Evolutionary conservation across 192 early-diverging fungal genomes (phyloP), one percentile per base, ranked within the genome.

Genomic region (Rhizophlyctis rosea): DNA sequence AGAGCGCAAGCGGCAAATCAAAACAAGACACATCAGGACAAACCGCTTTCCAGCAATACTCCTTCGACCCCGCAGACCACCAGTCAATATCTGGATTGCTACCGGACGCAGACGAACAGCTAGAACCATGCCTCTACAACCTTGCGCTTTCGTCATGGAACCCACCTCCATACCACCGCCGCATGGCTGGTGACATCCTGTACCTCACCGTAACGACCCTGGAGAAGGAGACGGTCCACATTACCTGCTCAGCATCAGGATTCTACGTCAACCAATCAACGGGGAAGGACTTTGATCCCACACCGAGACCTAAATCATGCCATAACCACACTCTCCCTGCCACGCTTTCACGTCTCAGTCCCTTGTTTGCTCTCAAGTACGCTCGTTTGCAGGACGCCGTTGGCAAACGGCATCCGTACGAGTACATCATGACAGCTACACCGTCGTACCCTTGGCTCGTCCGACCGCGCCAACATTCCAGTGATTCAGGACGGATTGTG

Each of bases 91-190:
- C 80, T 47, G 63, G 81, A 52, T 76, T 90, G 62, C 61, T 86
- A 50, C 80, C 84, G 29, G 60, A 71, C 32, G 76, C 71, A 29
- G 72, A 82, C 24, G 34, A 24, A 13, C 9, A 71, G 21, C 44
- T 7, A 2, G 24, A 51, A 11, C 44, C 49, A 24, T 74, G 69
- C 30, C 51, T 81, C 52, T 87, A 87, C 57, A 85, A 82, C 54
- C 69, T 98, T 56, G 69, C 82, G 16, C 65, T 94, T 25, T 96
- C 94, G 56, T 83, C 86, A 28, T 98, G 95, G 95, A 99, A 98
- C 71, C 94, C 95, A 25, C 89, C 91, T 14, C 87, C 92, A 4
- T 82, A 83, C 33, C 70, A 85, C 54, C 84, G 87, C 32, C 82
- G 86, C 52, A 75, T 89, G 27, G 81, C 63, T 36, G 86, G 90